Evolutionary conservation across 73 alveolate genomes (phyloP).

Genomic region (Paramecium octaurelia): DNA sequence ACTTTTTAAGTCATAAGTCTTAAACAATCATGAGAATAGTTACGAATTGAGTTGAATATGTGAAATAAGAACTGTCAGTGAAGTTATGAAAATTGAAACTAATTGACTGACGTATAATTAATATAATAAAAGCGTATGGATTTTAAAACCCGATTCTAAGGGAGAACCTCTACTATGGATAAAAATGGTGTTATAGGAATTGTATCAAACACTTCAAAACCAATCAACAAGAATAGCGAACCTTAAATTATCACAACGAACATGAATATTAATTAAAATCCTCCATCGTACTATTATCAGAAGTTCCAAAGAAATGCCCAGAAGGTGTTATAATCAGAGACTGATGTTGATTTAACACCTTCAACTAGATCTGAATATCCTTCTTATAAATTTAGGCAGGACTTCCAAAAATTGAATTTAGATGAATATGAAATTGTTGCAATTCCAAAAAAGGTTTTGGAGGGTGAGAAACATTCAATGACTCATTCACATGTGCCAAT

Average conservation of each 20-base stretch:
- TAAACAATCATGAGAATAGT: background rate
- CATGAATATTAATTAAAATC: background rate
- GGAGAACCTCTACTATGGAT: background rate
- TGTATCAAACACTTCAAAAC: background rate
- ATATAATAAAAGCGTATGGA: background rate
- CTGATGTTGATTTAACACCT: background rate
- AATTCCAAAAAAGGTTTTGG: background rate
- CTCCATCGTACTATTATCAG: background rate
- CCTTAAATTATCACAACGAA: background rate
- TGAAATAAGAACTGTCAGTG: background rate
- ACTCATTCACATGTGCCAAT: conserved; percentile 4
- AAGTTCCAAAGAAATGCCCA: background rate
- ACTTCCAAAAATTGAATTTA: background rate
- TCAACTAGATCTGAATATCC: background rate
- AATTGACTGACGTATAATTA: background rate
- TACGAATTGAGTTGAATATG: background rate
- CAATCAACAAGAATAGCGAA: background rate
- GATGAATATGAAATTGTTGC: conserved; percentile 12
- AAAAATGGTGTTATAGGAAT: conserved; percentile 33
- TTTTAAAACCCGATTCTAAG: conserved; percentile 12
- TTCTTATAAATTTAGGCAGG: background rate
- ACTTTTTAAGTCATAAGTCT: background rate
- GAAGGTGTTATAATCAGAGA: background rate
- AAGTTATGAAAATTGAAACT: background rate
- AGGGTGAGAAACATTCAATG: background rate